These are phyloP conservation scores for Phytophthora sojae DNA, from an alignment of 352 stramenopile genomes.

Conservation along the genomic window DNA sequence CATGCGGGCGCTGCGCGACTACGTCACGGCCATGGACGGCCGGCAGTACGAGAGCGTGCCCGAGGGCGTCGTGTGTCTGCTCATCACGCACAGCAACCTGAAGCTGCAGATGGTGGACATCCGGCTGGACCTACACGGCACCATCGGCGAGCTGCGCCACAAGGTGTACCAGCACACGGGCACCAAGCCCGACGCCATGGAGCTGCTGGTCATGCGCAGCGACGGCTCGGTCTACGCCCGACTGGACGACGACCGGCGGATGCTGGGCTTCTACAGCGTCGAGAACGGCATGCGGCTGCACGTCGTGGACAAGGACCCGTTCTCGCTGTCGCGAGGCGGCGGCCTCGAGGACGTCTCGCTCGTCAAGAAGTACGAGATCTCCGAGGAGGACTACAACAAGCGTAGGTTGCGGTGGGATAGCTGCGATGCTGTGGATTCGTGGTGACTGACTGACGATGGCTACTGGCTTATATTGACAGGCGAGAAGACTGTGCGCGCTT, in stretches of 20 bases:
- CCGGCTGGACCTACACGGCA: slow-evolving; percentile 94
- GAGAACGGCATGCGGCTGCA: slow-evolving; percentile 95
- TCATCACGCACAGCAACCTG: slow-evolving; percentile 99
- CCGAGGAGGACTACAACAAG: slow-evolving; percentile 98
- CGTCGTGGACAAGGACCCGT: slow-evolving; percentile 97
- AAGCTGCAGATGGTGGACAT: slow-evolving; percentile 97
- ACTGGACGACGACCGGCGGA: slow-evolving; percentile 81
- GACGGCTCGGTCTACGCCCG: slow-evolving; percentile 57
- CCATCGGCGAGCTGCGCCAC: slow-evolving; percentile 89
- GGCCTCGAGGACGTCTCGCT: slow-evolving; percentile 97
- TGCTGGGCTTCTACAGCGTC: slow-evolving; percentile 93
- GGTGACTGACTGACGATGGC: slow-evolving; percentile 1
- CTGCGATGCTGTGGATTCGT: not conserved
- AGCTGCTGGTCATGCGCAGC: slow-evolving; percentile 65
- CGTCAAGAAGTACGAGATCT: slow-evolving; percentile 98
- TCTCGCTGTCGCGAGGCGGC: slow-evolving; percentile 94
- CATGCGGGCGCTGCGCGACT: slow-evolving; percentile 74
- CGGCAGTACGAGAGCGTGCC: slow-evolving; percentile 87
- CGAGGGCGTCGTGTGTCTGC: slow-evolving; percentile 92
- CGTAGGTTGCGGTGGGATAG: slow-evolving; percentile 51
- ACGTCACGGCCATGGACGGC: slow-evolving; percentile 88
- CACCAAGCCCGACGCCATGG: slow-evolving; percentile 93
- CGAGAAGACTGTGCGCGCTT: slow-evolving; percentile 97
- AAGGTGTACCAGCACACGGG: slow-evolving; percentile 97
- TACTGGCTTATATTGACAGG: slow-evolving; percentile 37